Evolutionary conservation across 257 asterid genomes (phyloP).

Genomic region (Scutellaria barbata): DNA sequence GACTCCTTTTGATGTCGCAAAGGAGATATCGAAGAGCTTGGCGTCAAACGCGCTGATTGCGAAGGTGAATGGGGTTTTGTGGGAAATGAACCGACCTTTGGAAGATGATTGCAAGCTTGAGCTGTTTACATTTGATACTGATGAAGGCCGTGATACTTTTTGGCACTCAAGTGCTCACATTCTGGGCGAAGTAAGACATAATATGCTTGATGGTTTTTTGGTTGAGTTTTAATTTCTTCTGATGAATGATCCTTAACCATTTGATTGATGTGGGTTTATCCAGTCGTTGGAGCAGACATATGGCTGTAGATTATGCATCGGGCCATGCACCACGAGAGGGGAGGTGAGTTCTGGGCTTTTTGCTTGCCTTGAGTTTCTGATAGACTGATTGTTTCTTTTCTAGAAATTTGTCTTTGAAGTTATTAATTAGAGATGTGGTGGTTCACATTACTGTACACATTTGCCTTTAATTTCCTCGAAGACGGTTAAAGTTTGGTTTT

Average conservation of each 20-base stretch:
- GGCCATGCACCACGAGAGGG: slow-evolving; percentile 94
- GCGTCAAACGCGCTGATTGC: slow-evolving; percentile 87
- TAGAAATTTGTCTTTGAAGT: background rate
- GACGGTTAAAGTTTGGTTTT: background rate
- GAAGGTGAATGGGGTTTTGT: slow-evolving; percentile 72
- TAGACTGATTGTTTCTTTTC: background rate
- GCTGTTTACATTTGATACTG: slow-evolving; percentile 75
- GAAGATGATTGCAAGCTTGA: slow-evolving; percentile 88
- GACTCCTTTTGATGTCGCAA: slow-evolving; percentile 80
- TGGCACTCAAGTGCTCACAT: slow-evolving; percentile 99
- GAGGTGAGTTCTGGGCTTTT: slow-evolving; percentile 57
- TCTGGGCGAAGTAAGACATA: slow-evolving; percentile 77
- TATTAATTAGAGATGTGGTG: background rate
- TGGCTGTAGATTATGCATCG: slow-evolving; percentile 88
- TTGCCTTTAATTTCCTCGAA: background rate
- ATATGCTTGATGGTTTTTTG: background rate
- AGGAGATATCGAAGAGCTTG: slow-evolving; percentile 92
- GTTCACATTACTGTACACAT: background rate
- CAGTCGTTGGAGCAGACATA: slow-evolving; percentile 90
- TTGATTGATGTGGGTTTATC: slow-evolving; percentile 20
- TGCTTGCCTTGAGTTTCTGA: slow-evolving; percentile 17
- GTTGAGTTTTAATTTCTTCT: background rate
- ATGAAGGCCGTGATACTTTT: slow-evolving; percentile 94
- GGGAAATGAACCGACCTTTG: slow-evolving; percentile 92
- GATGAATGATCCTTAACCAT: background rate